Conservation (phyloP, 2,329 filamentous ascomycete species). For the Aspergillus neotritici region DNA sequence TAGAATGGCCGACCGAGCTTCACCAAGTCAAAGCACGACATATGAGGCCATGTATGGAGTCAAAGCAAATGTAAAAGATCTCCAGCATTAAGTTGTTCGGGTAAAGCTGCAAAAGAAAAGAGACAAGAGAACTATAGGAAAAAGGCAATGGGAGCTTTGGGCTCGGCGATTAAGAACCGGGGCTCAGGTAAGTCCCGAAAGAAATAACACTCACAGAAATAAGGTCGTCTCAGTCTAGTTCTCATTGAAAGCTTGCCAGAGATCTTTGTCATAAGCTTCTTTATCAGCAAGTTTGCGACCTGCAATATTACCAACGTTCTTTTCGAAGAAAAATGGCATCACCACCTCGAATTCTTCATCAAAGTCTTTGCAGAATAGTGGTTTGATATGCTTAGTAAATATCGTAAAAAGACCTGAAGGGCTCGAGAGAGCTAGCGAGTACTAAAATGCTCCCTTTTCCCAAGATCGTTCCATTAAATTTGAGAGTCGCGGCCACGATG, state of each 20-base stretch:
- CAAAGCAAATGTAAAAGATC: not conserved
- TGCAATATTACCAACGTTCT: slow-evolving; percentile 8
- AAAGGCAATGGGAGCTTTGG: not conserved
- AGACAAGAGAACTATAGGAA: not conserved
- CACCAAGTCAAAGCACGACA: no score
- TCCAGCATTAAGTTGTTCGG: not conserved
- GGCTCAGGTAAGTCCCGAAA: not conserved
- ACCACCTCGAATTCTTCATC: slow-evolving; percentile 10
- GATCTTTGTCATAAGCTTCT: slow-evolving; percentile 9
- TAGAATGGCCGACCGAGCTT: no score
- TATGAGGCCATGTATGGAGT: no score
- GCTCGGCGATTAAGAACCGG: not conserved
- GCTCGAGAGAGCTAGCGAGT: slow-evolving; percentile 10
- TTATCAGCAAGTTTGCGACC: slow-evolving; percentile 12
- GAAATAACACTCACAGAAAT: not conserved
- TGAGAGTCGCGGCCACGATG: slow-evolving; percentile 2
- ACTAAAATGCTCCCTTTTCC: slow-evolving; percentile 15
- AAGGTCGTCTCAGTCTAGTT: not conserved
- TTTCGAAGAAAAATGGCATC: slow-evolving; percentile 15
- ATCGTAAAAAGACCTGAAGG: slow-evolving; percentile 12
- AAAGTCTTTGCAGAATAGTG: slow-evolving; percentile 4
- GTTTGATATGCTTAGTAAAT: slow-evolving; percentile 14
- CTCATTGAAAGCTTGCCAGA: slow-evolving; percentile 8
- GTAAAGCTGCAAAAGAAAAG: slow-evolving; percentile 1
- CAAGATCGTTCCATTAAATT: slow-evolving; percentile 12